Conservation (phyloP, 371 early-diverging fungal genomes). For the Aphelidium insulamus region DNA sequence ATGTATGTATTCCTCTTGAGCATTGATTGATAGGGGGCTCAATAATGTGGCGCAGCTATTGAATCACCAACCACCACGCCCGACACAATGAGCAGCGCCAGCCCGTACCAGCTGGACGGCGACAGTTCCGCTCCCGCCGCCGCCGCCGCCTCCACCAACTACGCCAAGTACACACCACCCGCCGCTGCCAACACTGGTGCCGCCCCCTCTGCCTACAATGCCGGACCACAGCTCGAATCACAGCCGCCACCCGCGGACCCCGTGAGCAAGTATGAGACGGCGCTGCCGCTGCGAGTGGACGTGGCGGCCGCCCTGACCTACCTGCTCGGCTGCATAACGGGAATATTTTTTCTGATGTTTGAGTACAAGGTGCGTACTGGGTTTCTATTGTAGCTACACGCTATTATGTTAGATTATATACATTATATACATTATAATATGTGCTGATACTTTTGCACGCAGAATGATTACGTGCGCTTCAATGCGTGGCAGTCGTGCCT, state of each 20-base stretch:
- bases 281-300: constrained; percentile 44
- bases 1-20: too few relatives aligned
- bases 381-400: not conserved
- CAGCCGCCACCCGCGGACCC: too few relatives aligned
- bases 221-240: too few relatives aligned
- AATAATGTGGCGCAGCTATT: too few relatives aligned
- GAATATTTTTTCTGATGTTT: constrained; percentile 5
- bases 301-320: constrained; percentile 56
- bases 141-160: too few relatives aligned
- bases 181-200: constrained; percentile 2
- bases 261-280: constrained; percentile 57
- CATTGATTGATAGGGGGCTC: too few relatives aligned
- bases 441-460: constrained; percentile 4
- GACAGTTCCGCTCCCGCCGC: too few relatives aligned
- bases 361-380: not conserved
- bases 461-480: constrained; percentile 60
- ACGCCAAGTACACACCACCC: too few relatives aligned
- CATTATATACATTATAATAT: not conserved
- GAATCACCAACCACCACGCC: too few relatives aligned
- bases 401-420: not conserved
- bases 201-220: not conserved
- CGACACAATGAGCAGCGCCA: too few relatives aligned
- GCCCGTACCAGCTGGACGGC: too few relatives aligned
- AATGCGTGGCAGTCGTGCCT: constrained; percentile 77
- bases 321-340: constrained; percentile 38